Evolutionary conservation across 805 yeast genomes (phyloP).

Genomic region (Teunomyces gatunensis): DNA sequence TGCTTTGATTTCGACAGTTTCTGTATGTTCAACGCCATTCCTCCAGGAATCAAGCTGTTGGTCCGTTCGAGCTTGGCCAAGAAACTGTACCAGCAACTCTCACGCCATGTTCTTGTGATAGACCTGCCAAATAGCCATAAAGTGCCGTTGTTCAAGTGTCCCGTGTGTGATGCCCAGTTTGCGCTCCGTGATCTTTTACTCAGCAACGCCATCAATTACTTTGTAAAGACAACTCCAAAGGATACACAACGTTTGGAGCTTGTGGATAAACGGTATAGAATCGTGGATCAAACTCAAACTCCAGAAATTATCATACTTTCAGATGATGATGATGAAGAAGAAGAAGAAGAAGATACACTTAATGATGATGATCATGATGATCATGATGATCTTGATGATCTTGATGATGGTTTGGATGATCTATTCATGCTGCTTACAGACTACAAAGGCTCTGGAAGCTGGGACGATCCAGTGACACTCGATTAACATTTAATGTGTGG

Average conservation of each 20-base stretch:
- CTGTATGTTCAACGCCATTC: slow-evolving; percentile 37
- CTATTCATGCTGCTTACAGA: slow-evolving; percentile 12
- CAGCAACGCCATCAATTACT: slow-evolving; percentile 40
- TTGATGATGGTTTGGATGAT: slow-evolving; percentile 32
- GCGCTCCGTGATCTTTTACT: slow-evolving; percentile 33
- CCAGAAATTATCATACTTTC: slow-evolving; percentile 28
- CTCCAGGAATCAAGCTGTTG: slow-evolving; percentile 25
- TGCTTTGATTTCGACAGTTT: slow-evolving; percentile 44
- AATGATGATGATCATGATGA: slow-evolving; percentile 26
- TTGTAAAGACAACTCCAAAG: slow-evolving; percentile 38
- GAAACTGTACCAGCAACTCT: slow-evolving; percentile 5
- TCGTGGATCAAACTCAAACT: slow-evolving; percentile 26
- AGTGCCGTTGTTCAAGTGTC: slow-evolving; percentile 36
- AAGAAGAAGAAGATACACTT: too few relatives aligned
- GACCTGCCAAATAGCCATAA: not conserved
- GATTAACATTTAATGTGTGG: slow-evolving; percentile 22
- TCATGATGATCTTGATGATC: slow-evolving; percentile 9
- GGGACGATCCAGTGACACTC: slow-evolving; percentile 40
- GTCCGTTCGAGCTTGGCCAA: slow-evolving; percentile 22
- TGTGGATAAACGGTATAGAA: slow-evolving; percentile 30
- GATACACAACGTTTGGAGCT: slow-evolving; percentile 35
- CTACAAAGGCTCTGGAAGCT: slow-evolving; percentile 30
- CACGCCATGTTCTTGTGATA: not conserved
- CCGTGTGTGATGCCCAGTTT: slow-evolving; percentile 37
- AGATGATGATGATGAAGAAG: slow-evolving; percentile 34